phyloP scores from a whole-genome alignment of 768 basidiomycete species.

The Leccinum arenicola region DNA sequence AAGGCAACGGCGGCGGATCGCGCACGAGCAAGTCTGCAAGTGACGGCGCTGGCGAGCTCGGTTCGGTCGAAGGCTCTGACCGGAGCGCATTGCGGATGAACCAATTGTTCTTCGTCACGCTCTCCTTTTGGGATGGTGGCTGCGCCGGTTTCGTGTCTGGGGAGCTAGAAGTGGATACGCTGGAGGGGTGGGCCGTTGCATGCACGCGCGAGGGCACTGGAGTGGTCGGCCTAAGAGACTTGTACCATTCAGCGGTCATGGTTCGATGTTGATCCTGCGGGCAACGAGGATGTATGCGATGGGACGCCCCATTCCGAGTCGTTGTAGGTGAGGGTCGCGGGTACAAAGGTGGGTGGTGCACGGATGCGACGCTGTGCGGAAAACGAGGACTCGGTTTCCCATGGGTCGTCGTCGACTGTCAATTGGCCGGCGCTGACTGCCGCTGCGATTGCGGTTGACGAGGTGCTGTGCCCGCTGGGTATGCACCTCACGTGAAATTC shows the following conservation, averaged over 20 bases:
- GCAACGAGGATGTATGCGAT: neutral
- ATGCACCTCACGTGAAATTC: no score
- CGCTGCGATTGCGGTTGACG: no score
- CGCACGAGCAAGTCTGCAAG: conserved; percentile 75
- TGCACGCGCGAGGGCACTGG: neutral
- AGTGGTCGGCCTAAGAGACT: conserved; percentile 37
- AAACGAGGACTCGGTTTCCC: conserved; percentile 42
- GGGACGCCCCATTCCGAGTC: conserved; percentile 32
- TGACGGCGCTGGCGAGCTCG: conserved; percentile 35
- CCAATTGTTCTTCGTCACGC: conserved; percentile 50
- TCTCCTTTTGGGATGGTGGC: neutral
- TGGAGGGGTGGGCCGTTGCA: conserved; percentile 9
- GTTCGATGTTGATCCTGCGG: neutral
- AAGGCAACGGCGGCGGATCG: conserved; percentile 66
- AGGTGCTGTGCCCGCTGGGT: no score
- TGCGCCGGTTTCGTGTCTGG: neutral
- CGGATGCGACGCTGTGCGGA: conserved; percentile 34
- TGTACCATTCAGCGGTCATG: conserved; percentile 43
- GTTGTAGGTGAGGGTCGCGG: conserved; percentile 48
- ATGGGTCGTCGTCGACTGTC: conserved; percentile 33
- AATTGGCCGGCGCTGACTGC: conserved; percentile 30
- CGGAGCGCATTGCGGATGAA: conserved; percentile 58
- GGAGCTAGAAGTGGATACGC: conserved; percentile 2
- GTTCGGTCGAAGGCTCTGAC: conserved; percentile 39
- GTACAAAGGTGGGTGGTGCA: conserved; percentile 55